A percentile compares a stretch with the other conserved stretches of the same genome.
phyloP scores from a whole-genome alignment of 148 eudicot species.

The Rhododendron ovatum region DNA sequence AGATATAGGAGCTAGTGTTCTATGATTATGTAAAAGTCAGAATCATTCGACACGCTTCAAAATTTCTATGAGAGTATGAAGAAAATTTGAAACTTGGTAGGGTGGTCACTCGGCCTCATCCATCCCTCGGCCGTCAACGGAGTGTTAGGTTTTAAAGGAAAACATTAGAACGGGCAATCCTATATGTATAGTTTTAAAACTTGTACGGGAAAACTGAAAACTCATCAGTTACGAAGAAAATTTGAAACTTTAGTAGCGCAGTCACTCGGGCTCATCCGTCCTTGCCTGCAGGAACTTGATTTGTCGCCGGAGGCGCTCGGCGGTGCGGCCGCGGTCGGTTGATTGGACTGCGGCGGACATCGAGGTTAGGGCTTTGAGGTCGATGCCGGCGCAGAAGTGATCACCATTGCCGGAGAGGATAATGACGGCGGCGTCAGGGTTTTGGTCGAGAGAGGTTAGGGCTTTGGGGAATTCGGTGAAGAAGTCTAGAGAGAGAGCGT shows the following conservation, averaged over 20 bases:
- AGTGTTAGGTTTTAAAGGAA: neutral
- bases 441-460: slow-evolving; percentile 57
- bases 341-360: slow-evolving; percentile 1
- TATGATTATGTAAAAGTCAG: neutral
- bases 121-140: too few species aligned
- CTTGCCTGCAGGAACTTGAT: slow-evolving; percentile 56
- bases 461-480: slow-evolving; percentile 79
- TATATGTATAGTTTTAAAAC: neutral
- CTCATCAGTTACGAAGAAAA: neutral
- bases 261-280: neutral
- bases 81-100: too few species aligned
- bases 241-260: neutral
- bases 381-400: slow-evolving; percentile 90
- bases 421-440: slow-evolving; percentile 59
- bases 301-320: slow-evolving; percentile 55
- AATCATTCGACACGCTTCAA: neutral
- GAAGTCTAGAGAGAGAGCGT: slow-evolving; percentile 67
- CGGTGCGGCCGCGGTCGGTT: slow-evolving; percentile 41
- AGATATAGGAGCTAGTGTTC: neutral
- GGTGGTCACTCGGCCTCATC: too few species aligned
- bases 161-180: neutral
- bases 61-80: too few species aligned
- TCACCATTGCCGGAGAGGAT: slow-evolving; percentile 58
- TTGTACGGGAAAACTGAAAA: neutral
- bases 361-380: slow-evolving; percentile 37